A percentile compares a stretch with the other conserved stretches of the same genome.
Conservation (phyloP, 495 filamentous ascomycete genomes). For the Articulospora tetracladia region DNA sequence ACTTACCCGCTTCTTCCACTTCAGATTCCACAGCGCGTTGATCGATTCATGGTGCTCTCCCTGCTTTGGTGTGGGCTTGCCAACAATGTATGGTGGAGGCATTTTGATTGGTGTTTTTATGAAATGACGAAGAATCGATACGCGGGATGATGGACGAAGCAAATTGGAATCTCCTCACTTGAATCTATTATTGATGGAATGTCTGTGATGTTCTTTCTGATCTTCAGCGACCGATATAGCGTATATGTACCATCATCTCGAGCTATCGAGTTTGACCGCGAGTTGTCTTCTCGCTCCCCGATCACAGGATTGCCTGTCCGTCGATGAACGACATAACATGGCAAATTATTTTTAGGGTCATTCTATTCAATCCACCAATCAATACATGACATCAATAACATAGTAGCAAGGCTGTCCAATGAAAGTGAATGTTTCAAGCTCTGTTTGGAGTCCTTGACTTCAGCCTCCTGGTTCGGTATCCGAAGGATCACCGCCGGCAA, state of each 20-base stretch:
- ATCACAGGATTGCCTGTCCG: not conserved
- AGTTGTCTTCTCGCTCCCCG: not conserved
- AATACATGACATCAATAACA: not conserved
- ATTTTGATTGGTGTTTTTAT: not conserved
- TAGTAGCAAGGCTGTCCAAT: not conserved
- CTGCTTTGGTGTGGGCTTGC: constrained; percentile 5
- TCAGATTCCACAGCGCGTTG: constrained; percentile 73
- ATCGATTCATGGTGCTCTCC: constrained; percentile 68
- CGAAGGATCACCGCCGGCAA: not conserved
- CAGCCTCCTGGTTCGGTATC: not conserved
- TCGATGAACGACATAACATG: not conserved
- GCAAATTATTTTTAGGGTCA: not conserved
- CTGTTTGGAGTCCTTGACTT: not conserved
- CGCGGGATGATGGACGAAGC: not conserved
- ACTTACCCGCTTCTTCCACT: constrained; percentile 69
- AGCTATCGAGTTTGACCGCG: not conserved
- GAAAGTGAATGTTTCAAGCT: not conserved
- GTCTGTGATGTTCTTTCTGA: not conserved
- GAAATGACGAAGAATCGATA: not conserved
- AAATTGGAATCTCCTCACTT: not conserved
- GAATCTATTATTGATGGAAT: not conserved
- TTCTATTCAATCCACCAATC: not conserved
- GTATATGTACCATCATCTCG: not conserved
- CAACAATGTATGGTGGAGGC: constrained; percentile 1
- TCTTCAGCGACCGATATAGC: not conserved